Conservation (phyloP, 1,284 basidiomycete genomes). For the Mrakiaceae sp. region DNA sequence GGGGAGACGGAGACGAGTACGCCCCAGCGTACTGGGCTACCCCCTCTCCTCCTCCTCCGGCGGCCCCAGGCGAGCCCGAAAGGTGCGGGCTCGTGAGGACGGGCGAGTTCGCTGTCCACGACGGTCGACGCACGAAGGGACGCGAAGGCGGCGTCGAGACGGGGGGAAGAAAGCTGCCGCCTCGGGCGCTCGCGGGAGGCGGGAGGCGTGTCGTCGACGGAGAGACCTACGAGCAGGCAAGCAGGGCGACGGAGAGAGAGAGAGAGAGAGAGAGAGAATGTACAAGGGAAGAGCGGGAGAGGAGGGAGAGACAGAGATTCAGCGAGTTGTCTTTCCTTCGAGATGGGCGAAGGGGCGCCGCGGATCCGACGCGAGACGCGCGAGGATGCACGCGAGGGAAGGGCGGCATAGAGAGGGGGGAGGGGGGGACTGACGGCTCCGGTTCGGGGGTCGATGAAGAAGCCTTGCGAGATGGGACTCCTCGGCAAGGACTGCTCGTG, state of each 20-base stretch:
- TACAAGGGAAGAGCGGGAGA: too few species aligned
- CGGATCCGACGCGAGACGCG: too few species aligned
- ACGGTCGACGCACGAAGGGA: constrained; percentile 6
- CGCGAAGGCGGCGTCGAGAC: constrained; percentile 8
- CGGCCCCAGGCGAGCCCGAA: not conserved
- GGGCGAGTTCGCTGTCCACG: not conserved
- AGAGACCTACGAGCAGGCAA: not conserved
- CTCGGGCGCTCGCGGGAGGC: constrained; percentile 6
- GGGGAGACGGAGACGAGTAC: not conserved
- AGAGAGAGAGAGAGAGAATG: not conserved
- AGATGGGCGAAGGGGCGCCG: too few species aligned
- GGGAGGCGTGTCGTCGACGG: constrained; percentile 9
- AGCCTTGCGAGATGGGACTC: too few species aligned
- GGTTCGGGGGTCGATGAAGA: too few species aligned
- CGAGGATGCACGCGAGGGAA: too few species aligned
- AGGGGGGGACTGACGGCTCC: too few species aligned
- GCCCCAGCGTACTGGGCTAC: not conserved
- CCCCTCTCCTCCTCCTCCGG: not conserved
- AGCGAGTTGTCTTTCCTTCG: too few species aligned
- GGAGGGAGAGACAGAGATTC: too few species aligned
- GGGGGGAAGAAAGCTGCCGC: constrained; percentile 12
- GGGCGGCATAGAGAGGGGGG: too few species aligned
- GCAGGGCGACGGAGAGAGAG: not conserved
- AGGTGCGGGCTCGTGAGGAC: not conserved
- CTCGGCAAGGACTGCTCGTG: too few species aligned